Evolutionary conservation across 169 alveolate genomes (phyloP), one percentile per base, ranked within the genome.

Genomic region (Cryptosporidium ubiquitum): DNA sequence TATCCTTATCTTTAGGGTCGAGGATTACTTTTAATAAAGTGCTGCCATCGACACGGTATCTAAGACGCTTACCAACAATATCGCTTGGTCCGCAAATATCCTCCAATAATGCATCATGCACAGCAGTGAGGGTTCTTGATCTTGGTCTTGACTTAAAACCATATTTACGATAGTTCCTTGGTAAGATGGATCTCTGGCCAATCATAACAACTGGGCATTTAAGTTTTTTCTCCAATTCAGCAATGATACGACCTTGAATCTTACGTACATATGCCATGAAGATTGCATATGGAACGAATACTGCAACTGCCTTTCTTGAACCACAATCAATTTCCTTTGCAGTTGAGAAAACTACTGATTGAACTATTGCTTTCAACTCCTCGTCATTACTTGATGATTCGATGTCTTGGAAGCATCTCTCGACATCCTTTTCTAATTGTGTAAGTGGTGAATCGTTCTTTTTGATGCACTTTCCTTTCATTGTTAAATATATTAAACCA

Each of bases 51-150:
- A 95, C 95, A 51, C 94, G 93, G 92, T 96, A 95, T 86, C 99
- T 97, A 75, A 96, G 44, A 29, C 95, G 91, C 91, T 96, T 95
- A 85, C 99, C 99, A 68, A 96, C 96, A 60, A 96, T 96, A 70
- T 96, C 98, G 37, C 98, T 93, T 71, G 99, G 99, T 44, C 96
- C 96, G 70, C 96, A 97, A 86, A 98, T 93, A 92, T 98, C 99
- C 91, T 98, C 99, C 61, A 98, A 94, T 75, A 97, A 92, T 69
- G 98, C 96, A 68, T 97, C 99, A 93, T 98, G 99, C 60, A 98
- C 99, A 29, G 96, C 92, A 20, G 99, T 98, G 60, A 98, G 94
- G 26, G 99, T 96, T 91, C 99, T 96, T 91, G 96, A 94, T 70
- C 98, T 94, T 33, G 99, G 99, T 84, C 99, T 95, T 23, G 94